Base-by-base conservation (phyloP, 768 basidiomycete species). In the Boletus reticulatus region DNA sequence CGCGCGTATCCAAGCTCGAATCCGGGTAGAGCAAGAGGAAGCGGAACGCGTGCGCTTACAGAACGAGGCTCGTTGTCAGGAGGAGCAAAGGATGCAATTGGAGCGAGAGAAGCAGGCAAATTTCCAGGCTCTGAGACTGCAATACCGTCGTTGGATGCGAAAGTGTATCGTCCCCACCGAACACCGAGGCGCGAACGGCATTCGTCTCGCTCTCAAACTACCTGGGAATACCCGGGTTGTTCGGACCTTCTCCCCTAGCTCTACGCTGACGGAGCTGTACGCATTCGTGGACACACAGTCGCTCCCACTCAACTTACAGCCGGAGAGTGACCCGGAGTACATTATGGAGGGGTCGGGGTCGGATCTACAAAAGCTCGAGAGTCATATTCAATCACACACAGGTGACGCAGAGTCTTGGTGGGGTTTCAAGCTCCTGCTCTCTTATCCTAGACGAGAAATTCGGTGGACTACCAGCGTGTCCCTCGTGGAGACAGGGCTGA, bases 381-480 rank as follows among this genome's bases (percentile, higher is more conserved):
- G 63, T 19, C 66, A 69, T 10, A 67, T 77, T 27, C 74, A 72
- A 50, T 62, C 61, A 20, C 68, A 73, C 44, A 50, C 27, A 29
- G 43, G 49, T 22, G 39, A 50, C 6, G 42, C 72, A 11, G 72
- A 76, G 10, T 72, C 72, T 27, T 91, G 85, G 79, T 93, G 88
- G 85, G 84, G 82, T 9, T 94, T 95, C 76, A 78, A 75, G 56
- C 73, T 95, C 29, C 75, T 75, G 37, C 78, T 80, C 3, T 79
- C 89, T 11, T 94, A 90, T 63, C 93, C 93, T 5, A 75, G 88
- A 50, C 73, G 72, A 42, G 83, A 84, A 68, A 79, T 89, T 50
- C 75, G 75, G 13, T 90, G 85, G 79, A 53, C 60, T 42, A 37
- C 68, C 0, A 70, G 67, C 24, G 56, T 63, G 20, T 73, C 62